Evolutionary conservation across 2,329 filamentous ascomycete genomes (phyloP), one percentile per base, ranked within the genome.

Genomic region (Colletotrichum scovillei): DNA sequence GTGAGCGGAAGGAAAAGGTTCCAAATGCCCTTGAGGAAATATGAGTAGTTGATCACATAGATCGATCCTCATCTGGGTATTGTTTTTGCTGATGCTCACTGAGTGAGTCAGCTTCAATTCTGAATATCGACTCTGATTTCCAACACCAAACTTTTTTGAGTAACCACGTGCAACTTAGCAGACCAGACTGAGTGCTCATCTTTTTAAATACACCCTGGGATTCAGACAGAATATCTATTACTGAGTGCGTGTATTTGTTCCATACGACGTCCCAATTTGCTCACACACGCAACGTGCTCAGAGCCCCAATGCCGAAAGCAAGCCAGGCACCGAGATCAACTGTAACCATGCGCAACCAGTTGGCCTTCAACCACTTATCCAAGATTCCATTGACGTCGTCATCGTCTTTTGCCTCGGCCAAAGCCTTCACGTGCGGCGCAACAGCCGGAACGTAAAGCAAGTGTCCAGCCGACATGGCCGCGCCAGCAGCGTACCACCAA

Each of bases 401-500:
- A 7, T 22, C 46, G 14, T 42, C 42, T 14, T 69, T 52, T 1
- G 58, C 65, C 11, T 59, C 65, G 2, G 46, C n/a, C 1, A 69
- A 12, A 4, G 38, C 42, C 42, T 63, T 38, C 8, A 72, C 65
- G 9, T 52, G 35, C 5, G 69, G 69, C 14, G 69, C 65, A 6
- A 72, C 52, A n/a, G 49, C 4, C 2, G 80, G 81, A 14, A 78
- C 80, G 56, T 81, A 82, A 2, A 77, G 76, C 64, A 82, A 76
- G 62, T 83, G 81, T 2, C 74, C 75, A 11, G 79, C 42, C 0
- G 79, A 77, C n/a, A 82, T 66, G 0, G 75, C 74, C 28, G 79
- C 77, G 7, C 80, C 81, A 1, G 76, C 77, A 1, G 72, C 78
- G 56, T 82, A 83, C 79, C 77, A 82, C 26, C 72, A 72, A 67